phyloP scores from a whole-genome alignment of 305 asterid species.

The Striga hermonthica region DNA sequence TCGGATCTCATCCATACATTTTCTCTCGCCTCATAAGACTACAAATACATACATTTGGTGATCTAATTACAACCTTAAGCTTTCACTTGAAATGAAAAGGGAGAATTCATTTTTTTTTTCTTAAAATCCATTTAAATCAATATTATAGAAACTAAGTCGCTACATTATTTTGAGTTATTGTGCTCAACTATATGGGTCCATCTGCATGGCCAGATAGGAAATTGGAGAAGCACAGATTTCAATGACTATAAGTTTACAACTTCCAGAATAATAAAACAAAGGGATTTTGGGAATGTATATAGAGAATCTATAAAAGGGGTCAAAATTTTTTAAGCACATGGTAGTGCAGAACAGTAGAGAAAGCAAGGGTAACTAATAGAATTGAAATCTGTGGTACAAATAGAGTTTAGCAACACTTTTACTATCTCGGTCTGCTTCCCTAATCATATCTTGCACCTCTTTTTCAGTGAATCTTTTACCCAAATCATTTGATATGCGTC shows the following conservation, averaged over 20 bases:
- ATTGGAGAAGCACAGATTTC: no score
- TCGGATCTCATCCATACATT: no score
- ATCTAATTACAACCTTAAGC: no score
- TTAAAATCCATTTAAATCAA: no score
- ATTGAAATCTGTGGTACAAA: background rate
- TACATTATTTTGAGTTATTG: no score
- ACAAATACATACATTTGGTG: no score
- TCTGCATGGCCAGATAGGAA: no score
- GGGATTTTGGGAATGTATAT: background rate
- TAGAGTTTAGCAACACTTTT: constrained; percentile 39
- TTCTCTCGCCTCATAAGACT: no score
- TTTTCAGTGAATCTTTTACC: constrained; percentile 65
- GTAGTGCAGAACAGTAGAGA: constrained; percentile 2
- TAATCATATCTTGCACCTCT: constrained; percentile 91
- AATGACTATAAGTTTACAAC: constrained; percentile 9
- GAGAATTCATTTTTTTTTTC: no score
- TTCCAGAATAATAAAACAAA: background rate
- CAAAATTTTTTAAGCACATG: background rate
- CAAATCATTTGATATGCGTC: constrained; percentile 75
- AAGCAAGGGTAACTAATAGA: constrained; percentile 10
- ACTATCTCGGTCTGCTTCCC: constrained; percentile 92
- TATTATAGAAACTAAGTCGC: no score
- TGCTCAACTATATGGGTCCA: no score
- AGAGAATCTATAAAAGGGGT: background rate
- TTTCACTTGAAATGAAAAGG: no score